These are phyloP conservation scores for Gamarada debralockiae DNA, from an alignment of 495 filamentous ascomycete genomes.

Conservation along the genomic window DNA sequence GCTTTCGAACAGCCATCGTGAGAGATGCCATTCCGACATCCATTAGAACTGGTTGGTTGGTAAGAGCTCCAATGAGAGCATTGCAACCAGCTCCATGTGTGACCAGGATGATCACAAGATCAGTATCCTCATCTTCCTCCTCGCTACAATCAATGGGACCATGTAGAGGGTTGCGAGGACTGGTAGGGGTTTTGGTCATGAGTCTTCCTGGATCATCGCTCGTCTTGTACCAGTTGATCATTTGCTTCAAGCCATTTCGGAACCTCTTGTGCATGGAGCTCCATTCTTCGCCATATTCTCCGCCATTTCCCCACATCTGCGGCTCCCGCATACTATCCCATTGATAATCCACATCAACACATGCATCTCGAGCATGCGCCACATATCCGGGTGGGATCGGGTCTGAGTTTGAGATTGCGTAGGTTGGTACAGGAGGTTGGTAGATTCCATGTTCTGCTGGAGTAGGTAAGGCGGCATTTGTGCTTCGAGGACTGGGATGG, in stretches of 20 bases:
- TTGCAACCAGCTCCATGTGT: constrained; percentile 99
- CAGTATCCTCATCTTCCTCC: constrained; percentile 41
- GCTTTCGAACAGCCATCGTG: constrained; percentile 79
- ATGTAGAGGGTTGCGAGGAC: not conserved
- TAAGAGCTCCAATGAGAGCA: constrained; percentile 86
- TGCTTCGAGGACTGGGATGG: constrained; percentile 1
- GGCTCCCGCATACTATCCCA: constrained; percentile 88
- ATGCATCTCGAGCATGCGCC: constrained; percentile 86
- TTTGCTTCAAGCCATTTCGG: constrained; percentile 64
- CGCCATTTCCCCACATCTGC: constrained; percentile 79
- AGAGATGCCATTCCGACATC: constrained; percentile 88
- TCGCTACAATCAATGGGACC: constrained; percentile 6
- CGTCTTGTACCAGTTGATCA: constrained; percentile 76
- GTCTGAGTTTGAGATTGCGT: constrained; percentile 74
- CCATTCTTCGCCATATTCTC: constrained; percentile 91
- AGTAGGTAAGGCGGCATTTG: not conserved
- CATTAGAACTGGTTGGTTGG: constrained; percentile 80
- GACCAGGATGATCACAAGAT: constrained; percentile 84
- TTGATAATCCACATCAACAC: constrained; percentile 80
- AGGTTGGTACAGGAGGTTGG: constrained; percentile 71
- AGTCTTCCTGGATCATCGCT: constrained; percentile 22
- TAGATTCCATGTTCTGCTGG: constrained; percentile 43
- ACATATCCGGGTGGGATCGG: constrained; percentile 86
- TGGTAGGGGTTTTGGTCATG: constrained; percentile 17
- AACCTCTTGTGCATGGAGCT: constrained; percentile 89